Conservation (phyloP, 2,329 filamentous ascomycete genomes). For the Pseudogymnoascus sp. region DNA sequence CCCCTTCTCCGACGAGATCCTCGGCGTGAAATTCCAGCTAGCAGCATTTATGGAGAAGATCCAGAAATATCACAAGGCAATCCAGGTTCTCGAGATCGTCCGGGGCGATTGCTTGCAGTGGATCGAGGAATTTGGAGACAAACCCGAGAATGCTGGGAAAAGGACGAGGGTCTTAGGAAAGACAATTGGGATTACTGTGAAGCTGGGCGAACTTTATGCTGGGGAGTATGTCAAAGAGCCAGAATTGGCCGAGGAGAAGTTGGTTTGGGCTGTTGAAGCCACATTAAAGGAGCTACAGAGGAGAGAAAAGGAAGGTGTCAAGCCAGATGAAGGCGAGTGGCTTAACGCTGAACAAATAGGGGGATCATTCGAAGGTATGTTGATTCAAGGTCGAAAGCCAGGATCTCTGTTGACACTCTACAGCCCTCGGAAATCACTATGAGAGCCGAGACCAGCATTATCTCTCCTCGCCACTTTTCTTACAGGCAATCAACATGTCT, state of each 20-base stretch:
- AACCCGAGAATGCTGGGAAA: constrained; percentile 35
- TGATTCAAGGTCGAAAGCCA: background rate
- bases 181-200: constrained; percentile 68
- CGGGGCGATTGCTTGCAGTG: constrained; percentile 60
- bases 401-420: constrained; percentile 24
- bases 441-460: constrained; percentile 67
- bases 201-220: constrained; percentile 77
- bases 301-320: constrained; percentile 53
- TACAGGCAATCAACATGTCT: constrained; percentile 71
- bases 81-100: constrained; percentile 72
- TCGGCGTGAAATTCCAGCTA: constrained; percentile 81
- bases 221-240: constrained; percentile 67
- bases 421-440: constrained; percentile 70
- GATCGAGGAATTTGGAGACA: constrained; percentile 50
- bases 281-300: constrained; percentile 63
- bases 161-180: constrained; percentile 65
- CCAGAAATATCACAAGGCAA: constrained; percentile 60
- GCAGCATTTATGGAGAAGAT: constrained; percentile 74
- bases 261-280: constrained; percentile 77
- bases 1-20: constrained; percentile 81
- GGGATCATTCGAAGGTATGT: constrained; percentile 59
- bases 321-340: constrained; percentile 65
- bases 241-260: constrained; percentile 65
- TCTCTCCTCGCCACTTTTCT: constrained; percentile 75
- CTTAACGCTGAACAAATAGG: constrained; percentile 64